A percentile compares a stretch with the other conserved stretches of the same genome.
phyloP scores from a whole-genome alignment of 169 alveolate species.

The Amoebophrya sp. region DNA sequence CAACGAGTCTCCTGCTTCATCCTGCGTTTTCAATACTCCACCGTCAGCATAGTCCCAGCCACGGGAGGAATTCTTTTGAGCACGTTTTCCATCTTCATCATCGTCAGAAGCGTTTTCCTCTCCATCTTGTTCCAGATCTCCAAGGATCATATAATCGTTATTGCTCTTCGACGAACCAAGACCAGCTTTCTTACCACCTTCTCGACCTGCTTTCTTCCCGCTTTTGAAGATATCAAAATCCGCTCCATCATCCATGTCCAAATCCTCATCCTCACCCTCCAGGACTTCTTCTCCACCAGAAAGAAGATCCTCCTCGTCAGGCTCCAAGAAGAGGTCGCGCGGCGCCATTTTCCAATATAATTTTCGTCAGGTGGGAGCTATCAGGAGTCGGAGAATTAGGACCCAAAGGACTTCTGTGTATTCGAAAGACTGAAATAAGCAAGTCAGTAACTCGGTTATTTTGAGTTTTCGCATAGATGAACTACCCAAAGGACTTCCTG shows the following conservation, averaged over 20 bases:
- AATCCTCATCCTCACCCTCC: background rate
- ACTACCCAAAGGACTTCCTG: no score
- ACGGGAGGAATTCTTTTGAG: background rate
- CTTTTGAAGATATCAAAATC: background rate
- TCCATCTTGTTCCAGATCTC: background rate
- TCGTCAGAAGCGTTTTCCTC: background rate
- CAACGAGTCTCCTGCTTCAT: slow-evolving; percentile 1
- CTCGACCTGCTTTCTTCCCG: background rate
- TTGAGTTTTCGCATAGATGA: no score
- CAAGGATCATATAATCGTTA: background rate
- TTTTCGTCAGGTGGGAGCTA: no score
- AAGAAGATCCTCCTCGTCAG: background rate
- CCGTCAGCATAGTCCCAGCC: background rate
- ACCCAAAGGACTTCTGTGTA: no score
- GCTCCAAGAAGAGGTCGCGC: background rate
- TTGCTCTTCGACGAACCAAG: background rate
- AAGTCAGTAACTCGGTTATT: no score
- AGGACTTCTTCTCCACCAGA: background rate
- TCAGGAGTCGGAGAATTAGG: no score
- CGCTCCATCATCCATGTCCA: background rate
- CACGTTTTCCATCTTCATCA: background rate
- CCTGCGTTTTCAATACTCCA: background rate
- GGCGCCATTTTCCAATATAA: background rate
- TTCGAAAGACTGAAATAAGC: no score
- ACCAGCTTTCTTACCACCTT: background rate